A percentile compares a stretch with the other conserved stretches of the same genome.
These are phyloP conservation scores for Lachnellula subtilissima DNA, from an alignment of 2,329 filamentous ascomycete genomes.

Conservation along the genomic window DNA sequence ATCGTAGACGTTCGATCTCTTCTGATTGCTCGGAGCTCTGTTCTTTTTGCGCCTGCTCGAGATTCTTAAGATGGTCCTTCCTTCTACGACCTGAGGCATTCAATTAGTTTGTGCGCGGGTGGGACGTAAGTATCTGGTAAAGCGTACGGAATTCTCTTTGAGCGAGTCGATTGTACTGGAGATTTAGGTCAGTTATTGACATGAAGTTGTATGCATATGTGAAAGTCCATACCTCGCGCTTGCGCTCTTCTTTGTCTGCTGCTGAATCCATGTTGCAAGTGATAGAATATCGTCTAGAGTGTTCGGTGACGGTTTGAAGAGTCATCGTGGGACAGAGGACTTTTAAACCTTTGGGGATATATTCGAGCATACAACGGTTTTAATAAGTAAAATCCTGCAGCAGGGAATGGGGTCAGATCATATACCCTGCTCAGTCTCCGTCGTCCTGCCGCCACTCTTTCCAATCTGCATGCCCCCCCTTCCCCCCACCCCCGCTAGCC, in stretches of 20 bases:
- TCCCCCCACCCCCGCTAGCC: slow-evolving; percentile 10
- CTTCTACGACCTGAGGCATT: slow-evolving; percentile 35
- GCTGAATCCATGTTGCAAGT: slow-evolving; percentile 26
- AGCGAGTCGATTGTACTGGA: slow-evolving; percentile 38
- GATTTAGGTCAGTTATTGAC: background rate
- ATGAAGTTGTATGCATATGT: background rate
- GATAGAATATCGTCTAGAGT: slow-evolving; percentile 24
- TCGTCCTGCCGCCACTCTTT: slow-evolving; percentile 5
- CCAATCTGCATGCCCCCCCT: background rate
- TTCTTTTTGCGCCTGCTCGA: slow-evolving; percentile 39
- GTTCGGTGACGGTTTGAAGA: slow-evolving; percentile 16
- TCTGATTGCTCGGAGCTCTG: slow-evolving; percentile 36
- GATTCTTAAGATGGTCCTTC: slow-evolving; percentile 40
- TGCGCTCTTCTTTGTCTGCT: slow-evolving; percentile 33
- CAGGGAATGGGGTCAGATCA: slow-evolving; percentile 22
- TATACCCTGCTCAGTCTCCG: slow-evolving; percentile 19
- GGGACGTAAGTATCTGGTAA: background rate
- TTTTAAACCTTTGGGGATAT: slow-evolving; percentile 12
- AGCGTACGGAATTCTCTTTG: slow-evolving; percentile 41
- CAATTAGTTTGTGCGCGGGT: slow-evolving; percentile 11
- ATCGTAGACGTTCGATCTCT: slow-evolving; percentile 37
- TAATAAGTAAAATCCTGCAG: slow-evolving; percentile 13
- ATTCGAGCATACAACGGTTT: slow-evolving; percentile 5
- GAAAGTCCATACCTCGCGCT: slow-evolving; percentile 29
- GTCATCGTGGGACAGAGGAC: slow-evolving; percentile 20